Base-by-base conservation (phyloP, 2,329 filamentous ascomycete species). In the Venturia effusa region DNA sequence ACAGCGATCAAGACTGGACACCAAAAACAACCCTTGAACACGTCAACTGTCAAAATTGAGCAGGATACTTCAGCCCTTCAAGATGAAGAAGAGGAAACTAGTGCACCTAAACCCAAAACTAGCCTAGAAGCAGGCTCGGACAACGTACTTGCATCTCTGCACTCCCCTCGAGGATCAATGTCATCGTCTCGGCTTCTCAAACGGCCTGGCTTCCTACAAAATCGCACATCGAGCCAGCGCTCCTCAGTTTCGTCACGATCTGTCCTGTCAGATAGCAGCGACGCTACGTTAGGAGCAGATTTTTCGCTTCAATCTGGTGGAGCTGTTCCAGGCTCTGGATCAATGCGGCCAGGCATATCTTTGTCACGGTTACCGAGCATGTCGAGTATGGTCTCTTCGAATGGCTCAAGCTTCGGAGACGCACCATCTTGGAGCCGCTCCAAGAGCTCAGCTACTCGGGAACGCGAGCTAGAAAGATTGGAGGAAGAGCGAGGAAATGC, bases 261-360 rank as follows among this genome's bases (percentile, higher is more conserved):
- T 54, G 83, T 82, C 45, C 73, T 74, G 15, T 82, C 79, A 67
- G 81, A 79, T 41, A 84, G 84, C n/a, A 93, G 87, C 70, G 91
- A 95, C 67, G 83, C 82, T 4, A 92, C 89, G 5, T 78, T 90
- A 22, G 88, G 88, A 7, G 85, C 86, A 10, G 92, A 96, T 73
- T 94, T 88, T 74, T 89, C 90, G 30, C 78, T 95, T 41, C 90
- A 95, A 70, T 89, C 90, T 1, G 91, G 90, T 22, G 90, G 91
- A 32, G 88, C 90, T 15, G 79, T 84, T 4, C 70, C 45, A 39
- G 55, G 41, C 27, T 48, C 61, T 19, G 61, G 61, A 48, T 43
- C 32, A 19, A 45, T 64, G 27, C 69, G 77, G 70, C 69, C 78
- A 73, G 84, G 81, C 72, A 80, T 83, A 66, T 76, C 78, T 2